Base-by-base conservation (phyloP, 192 early-diverging fungal species). In the Coemansia sp. region DNA sequence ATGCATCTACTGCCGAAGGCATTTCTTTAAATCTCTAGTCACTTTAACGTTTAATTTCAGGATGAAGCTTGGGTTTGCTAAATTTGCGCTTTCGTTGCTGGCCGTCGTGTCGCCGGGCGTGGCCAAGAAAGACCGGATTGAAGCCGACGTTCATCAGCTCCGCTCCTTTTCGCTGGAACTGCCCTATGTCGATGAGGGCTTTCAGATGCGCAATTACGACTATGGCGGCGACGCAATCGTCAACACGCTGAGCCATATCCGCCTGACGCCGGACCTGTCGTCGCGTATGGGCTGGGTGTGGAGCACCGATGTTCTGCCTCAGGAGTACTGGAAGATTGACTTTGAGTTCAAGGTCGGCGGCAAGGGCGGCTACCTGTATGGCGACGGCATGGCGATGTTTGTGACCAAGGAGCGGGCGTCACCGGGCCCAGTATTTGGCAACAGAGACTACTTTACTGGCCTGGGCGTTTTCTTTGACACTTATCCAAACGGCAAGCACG, bases 321-420 rank as follows among this genome's bases (percentile, higher is more conserved):
- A 59, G 16, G 67, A 71, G 36, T 74, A 69, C 62, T 61, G 67
- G 87, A 79, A 90, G 65, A 65, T 96, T 11, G 96, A 98, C 63
- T 91, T 99, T 70, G 90, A 95, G 69, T 95, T 97, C 78, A 86
- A 87, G 52, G 85, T 99, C 9, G 80, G 82, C 43, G 90, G 93
- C 49, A 75, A 82, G 49, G 82, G 85, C 48, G 72, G 83, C 12
- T 82, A 82, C 40, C 76, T 99, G 49, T 90, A 80, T 61, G 97
- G 97, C 23, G 97, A 99, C 63, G 97, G 97, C 6, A 90, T 99
- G 71, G 97, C 93, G 15, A 85, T 99, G 53, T 99, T 93, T 91
- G 84, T 88, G 53, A 89, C 94, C 15, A 82, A 83, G 55, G 85
- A 95, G 38, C 80, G 88, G 37, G 76, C 66, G 12, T 62, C 58